A percentile compares a stretch with the other conserved stretches of the same genome.
phyloP scores from a whole-genome alignment of 2,329 filamentous ascomycete genomes.

The Penicillium concentricum region DNA sequence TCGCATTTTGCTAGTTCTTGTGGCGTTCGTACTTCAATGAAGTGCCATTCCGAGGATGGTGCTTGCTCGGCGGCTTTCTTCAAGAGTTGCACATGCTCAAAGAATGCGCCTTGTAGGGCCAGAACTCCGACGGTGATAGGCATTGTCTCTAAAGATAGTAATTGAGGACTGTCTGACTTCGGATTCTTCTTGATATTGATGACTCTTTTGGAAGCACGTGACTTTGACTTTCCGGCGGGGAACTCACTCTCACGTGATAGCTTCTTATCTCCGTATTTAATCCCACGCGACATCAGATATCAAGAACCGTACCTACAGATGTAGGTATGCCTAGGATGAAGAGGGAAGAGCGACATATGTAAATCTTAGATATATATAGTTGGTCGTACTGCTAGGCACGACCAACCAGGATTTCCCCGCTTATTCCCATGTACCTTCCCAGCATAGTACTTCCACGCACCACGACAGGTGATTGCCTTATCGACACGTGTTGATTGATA shows the following conservation, averaged over 20 bases:
- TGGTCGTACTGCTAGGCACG: neutral
- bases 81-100: conserved; percentile 79
- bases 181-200: conserved; percentile 2
- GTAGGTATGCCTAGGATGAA: neutral
- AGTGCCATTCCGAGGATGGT: conserved; percentile 50
- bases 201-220: conserved; percentile 17
- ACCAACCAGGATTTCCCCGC: no score
- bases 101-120: conserved; percentile 88
- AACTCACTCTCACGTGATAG: conserved; percentile 14
- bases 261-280: neutral
- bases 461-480: neutral
- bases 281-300: neutral
- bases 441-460: no score
- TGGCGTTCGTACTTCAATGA: conserved; percentile 77
- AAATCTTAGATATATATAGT: no score
- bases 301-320: no score
- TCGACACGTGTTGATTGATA: conserved; percentile 1
- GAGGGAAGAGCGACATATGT: no score
- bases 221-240: conserved; percentile 17
- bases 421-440: no score
- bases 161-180: neutral
- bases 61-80: conserved; percentile 58
- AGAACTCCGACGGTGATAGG: conserved; percentile 60
- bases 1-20: conserved; percentile 71
- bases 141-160: conserved; percentile 23